phyloP scores from a whole-genome alignment of 2,329 filamentous ascomycete species.

The Penicillium sp. region DNA sequence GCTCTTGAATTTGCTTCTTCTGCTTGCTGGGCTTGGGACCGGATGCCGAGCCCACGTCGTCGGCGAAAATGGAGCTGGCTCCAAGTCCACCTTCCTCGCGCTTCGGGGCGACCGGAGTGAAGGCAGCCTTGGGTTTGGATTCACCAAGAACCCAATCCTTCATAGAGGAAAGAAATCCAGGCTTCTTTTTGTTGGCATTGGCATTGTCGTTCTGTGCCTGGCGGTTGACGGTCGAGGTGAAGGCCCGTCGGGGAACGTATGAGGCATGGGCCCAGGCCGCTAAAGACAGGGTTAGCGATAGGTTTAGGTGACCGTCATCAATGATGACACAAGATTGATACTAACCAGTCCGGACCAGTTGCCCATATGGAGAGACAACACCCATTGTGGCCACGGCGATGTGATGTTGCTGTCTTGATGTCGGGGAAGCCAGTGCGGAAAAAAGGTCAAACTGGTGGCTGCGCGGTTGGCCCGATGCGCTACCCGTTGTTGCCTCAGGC shows the following conservation, averaged over 20 bases:
- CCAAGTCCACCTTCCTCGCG: conserved; percentile 39
- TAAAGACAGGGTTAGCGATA: neutral
- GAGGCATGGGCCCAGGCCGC: conserved; percentile 36
- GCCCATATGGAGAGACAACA: conserved; percentile 39
- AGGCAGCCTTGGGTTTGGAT: conserved; percentile 33
- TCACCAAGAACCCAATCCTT: conserved; percentile 37
- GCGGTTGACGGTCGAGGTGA: conserved; percentile 34
- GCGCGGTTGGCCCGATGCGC: conserved; percentile 23
- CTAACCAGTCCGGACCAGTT: conserved; percentile 42
- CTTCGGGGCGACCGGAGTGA: conserved; percentile 30
- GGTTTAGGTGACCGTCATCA: neutral
- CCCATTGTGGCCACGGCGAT: conserved; percentile 42
- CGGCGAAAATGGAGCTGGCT: conserved; percentile 45
- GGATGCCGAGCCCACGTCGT: conserved; percentile 32
- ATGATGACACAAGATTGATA: neutral
- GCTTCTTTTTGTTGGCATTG: conserved; percentile 22
- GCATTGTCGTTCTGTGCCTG: conserved; percentile 32
- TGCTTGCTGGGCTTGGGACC: conserved; percentile 31
- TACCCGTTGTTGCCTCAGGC: conserved; percentile 23
- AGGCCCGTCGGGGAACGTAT: conserved; percentile 39
- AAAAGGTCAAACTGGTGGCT: conserved; percentile 32
- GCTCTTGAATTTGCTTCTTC: conserved; percentile 15
- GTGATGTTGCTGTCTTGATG: conserved; percentile 15
- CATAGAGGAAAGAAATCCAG: conserved; percentile 34
- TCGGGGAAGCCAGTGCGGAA: conserved; percentile 23